Conservation (phyloP, 257 asterid species). For the Solanum piurae region DNA sequence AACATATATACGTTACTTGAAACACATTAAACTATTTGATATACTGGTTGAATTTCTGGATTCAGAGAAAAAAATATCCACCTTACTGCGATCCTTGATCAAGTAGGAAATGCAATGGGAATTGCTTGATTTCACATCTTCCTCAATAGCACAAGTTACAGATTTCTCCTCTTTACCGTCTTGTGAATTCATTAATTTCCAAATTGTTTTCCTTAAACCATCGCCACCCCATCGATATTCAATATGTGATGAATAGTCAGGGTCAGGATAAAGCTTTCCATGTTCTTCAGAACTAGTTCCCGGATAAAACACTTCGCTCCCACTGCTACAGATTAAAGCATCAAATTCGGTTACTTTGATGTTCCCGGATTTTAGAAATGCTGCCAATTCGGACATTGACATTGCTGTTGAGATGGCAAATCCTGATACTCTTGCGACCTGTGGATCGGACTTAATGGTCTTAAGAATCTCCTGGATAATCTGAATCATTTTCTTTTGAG, state of each 20-base stretch:
- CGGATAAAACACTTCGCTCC: conserved; percentile 71
- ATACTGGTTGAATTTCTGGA: not conserved
- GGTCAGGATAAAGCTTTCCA: conserved; percentile 47
- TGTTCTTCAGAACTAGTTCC: conserved; percentile 37
- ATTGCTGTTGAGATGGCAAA: conserved; percentile 69
- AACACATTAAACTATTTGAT: not conserved
- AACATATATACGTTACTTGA: not conserved
- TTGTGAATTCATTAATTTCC: conserved; percentile 54
- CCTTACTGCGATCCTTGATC: conserved; percentile 60
- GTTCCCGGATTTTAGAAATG: conserved; percentile 39
- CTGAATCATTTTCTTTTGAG: conserved; percentile 46
- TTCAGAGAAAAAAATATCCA: not conserved
- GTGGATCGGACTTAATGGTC: conserved; percentile 49
- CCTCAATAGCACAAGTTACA: conserved; percentile 20
- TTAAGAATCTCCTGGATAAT: conserved; percentile 39
- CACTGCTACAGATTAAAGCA: conserved; percentile 76
- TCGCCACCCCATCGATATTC: conserved; percentile 87
- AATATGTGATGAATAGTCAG: conserved; percentile 62
- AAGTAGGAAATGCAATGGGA: conserved; percentile 66
- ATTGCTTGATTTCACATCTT: conserved; percentile 53
- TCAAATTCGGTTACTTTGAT: conserved; percentile 54
- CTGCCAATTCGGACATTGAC: conserved; percentile 46
- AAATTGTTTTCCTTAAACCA: conserved; percentile 69
- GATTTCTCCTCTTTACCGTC: conserved; percentile 28
- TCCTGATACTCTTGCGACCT: conserved; percentile 40